A percentile compares a stretch with the other conserved stretches of the same genome.
Conservation (phyloP, 176 grass and related monocot genomes). For the Carex cristatella region DNA sequence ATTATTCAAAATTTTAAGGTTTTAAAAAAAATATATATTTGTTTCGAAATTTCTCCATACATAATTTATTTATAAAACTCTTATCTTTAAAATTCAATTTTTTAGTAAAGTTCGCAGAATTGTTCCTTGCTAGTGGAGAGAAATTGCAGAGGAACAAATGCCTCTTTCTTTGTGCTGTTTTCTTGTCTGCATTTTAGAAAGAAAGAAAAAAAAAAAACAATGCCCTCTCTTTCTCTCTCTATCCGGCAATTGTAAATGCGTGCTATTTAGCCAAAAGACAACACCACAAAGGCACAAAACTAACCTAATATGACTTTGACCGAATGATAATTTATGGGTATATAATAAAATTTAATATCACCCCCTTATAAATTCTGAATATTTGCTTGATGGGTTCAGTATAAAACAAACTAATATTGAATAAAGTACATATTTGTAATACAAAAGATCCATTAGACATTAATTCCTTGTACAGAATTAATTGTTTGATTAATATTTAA, state of each 20-base stretch:
- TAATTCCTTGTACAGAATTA: too few relatives aligned
- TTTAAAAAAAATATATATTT: too few relatives aligned
- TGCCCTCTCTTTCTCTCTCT: not conserved
- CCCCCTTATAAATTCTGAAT: not conserved
- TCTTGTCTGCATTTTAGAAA: slow-evolving; percentile 7
- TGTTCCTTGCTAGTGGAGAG: too few relatives aligned
- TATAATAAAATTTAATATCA: not conserved
- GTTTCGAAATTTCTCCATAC: too few relatives aligned
- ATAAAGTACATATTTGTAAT: too few relatives aligned
- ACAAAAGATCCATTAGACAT: too few relatives aligned
- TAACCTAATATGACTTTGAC: not conserved
- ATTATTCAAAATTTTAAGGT: too few relatives aligned
- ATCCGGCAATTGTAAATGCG: not conserved
- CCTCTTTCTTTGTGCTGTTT: not conserved
- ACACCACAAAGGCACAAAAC: not conserved
- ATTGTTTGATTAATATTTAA: not conserved
- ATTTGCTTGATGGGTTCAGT: not conserved
- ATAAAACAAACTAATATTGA: too few relatives aligned
- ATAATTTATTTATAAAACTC: too few relatives aligned
- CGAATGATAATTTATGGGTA: not conserved
- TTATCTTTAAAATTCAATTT: too few relatives aligned
- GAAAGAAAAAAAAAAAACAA: too few relatives aligned
- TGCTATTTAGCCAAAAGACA: not conserved
- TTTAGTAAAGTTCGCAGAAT: too few relatives aligned
- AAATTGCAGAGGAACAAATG: not conserved